Evolutionary conservation across 2,329 filamentous ascomycete species (phyloP), one percentile per base, ranked within the genome.

Genomic region (Hypomyces perniciosus): DNA sequence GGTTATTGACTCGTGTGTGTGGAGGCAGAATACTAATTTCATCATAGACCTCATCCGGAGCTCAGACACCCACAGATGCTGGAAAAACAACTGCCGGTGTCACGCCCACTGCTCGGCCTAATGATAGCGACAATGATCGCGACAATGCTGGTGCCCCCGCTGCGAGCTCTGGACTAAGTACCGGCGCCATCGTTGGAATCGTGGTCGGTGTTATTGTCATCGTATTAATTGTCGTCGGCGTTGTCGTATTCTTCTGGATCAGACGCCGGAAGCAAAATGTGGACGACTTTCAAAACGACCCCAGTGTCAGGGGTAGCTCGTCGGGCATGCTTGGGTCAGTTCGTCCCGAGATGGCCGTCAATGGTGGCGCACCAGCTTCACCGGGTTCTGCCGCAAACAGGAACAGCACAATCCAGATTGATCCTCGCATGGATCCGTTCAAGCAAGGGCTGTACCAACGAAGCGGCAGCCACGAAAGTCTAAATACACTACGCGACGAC

Each of bases 371-470:
- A 6, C 62, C 67, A 2, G 55, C 53, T 3, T 66, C 68, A 8
- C 61, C 63, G 8, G 63, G 55, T 30, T 72, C 72, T 3, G 69
- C 68, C 6, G 70, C 73, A 38, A 75, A 78, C 51, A 75, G 76
- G 50, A 79, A 73, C 55, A 78, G 77, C 62, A 70, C 72, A 41
- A 63, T 84, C 48, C 77, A 79, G 7, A 75, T 83, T 48, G 82
- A 85, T 60, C 82, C 82, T 31, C 74, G 82, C 41, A 77, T 85
- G 70, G 78, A 85, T 59, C 81, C 81, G 1, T 83, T 79, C 54
- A 74, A 78, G 44, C 72, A 75, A 34, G 77, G 76, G 13, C 68
- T 83, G 9, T 85, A 84, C 62, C 68, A 71, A 40, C 72, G 77
- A 28, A 82, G 76, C 58, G 78, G 77, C 62, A 84, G 81, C 58